phyloP scores from a whole-genome alignment of 2,329 filamentous ascomycete genomes.

The Fusarium aywerte region DNA sequence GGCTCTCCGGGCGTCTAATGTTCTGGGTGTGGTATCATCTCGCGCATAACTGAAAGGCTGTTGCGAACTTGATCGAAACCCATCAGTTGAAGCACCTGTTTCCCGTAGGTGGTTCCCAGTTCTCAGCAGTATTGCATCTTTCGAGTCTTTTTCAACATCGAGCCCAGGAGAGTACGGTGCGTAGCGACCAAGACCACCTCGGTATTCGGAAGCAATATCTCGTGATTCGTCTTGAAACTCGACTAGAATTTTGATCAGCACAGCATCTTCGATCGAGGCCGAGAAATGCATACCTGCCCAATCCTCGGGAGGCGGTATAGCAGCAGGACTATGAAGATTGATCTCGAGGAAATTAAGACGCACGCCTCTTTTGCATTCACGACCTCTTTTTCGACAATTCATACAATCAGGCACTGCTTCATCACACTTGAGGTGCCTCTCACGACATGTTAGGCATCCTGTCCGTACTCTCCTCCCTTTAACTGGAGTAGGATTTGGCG shows the following conservation, averaged over 20 bases:
- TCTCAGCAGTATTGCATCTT: background rate
- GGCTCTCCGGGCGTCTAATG: background rate
- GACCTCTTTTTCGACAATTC: constrained; percentile 89
- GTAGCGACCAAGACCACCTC: constrained; percentile 80
- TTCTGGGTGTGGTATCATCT: background rate
- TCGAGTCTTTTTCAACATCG: background rate
- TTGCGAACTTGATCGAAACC: constrained; percentile 1
- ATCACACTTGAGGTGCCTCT: constrained; percentile 92
- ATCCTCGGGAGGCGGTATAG: constrained; percentile 47
- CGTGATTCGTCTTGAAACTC: constrained; percentile 90
- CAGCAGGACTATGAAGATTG: constrained; percentile 74
- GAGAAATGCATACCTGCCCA: constrained; percentile 42
- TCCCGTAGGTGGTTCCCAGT: background rate
- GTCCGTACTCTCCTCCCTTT: constrained; percentile 83
- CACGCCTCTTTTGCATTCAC: constrained; percentile 86
- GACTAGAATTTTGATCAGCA: constrained; percentile 57
- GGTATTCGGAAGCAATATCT: constrained; percentile 89
- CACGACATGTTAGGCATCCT: constrained; percentile 89
- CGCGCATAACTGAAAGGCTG: background rate
- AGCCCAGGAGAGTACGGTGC: constrained; percentile 51
- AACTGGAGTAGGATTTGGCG: constrained; percentile 22
- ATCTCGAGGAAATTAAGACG: constrained; percentile 93
- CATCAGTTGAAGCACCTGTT: background rate
- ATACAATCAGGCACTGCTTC: constrained; percentile 72
- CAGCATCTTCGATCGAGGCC: background rate